Evolutionary conservation across 352 stramenopile genomes (phyloP).

Genomic region (Elongisporangium anandrum): DNA sequence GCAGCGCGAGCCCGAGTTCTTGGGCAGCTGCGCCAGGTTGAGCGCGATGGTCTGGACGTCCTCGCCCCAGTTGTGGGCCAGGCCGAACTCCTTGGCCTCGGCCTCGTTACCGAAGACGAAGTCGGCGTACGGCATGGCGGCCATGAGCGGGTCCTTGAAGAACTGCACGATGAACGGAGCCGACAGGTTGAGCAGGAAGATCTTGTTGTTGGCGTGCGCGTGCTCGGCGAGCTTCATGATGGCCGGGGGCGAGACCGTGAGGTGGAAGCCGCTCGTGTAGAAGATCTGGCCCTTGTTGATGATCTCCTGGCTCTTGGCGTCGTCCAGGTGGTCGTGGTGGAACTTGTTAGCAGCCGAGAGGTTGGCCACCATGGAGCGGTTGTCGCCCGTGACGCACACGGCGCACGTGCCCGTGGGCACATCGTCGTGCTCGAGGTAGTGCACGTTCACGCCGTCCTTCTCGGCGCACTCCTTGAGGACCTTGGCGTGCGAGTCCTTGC

Average conservation of each 20-base stretch:
- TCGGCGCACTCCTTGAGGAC: constrained; percentile 92
- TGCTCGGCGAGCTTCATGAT: constrained; percentile 93
- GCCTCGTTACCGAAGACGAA: constrained; percentile 99
- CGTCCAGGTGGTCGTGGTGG: constrained; percentile 86
- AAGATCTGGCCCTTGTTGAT: constrained; percentile 93
- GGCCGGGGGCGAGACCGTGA: constrained; percentile 95
- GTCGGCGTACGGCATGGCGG: constrained; percentile 93
- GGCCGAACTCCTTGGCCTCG: constrained; percentile 95
- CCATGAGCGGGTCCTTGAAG: constrained; percentile 96
- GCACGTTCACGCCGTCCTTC: constrained; percentile 93
- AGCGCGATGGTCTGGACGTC: constrained; percentile 91
- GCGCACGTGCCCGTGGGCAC: constrained; percentile 97
- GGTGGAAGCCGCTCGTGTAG: constrained; percentile 98
- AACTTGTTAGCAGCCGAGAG: constrained; percentile 99
- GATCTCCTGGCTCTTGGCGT: constrained; percentile 91
- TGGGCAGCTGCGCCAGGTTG: constrained; percentile 91
- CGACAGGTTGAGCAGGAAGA: constrained; percentile 97
- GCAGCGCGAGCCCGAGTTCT: constrained; percentile 87
- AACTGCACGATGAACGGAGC: constrained; percentile 98
- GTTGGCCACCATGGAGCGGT: constrained; percentile 97
- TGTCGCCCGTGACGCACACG: constrained; percentile 94
- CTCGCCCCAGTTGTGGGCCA: constrained; percentile 87
- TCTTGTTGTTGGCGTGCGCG: constrained; percentile 90
- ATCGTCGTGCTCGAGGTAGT: constrained; percentile 95
- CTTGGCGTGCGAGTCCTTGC: constrained; percentile 92